Percentiles rank a stretch among this genome's conserved stretches.
These are phyloP conservation scores for Tulasnella sp. DNA, from an alignment of 768 basidiomycete genomes.

Conservation along the genomic window DNA sequence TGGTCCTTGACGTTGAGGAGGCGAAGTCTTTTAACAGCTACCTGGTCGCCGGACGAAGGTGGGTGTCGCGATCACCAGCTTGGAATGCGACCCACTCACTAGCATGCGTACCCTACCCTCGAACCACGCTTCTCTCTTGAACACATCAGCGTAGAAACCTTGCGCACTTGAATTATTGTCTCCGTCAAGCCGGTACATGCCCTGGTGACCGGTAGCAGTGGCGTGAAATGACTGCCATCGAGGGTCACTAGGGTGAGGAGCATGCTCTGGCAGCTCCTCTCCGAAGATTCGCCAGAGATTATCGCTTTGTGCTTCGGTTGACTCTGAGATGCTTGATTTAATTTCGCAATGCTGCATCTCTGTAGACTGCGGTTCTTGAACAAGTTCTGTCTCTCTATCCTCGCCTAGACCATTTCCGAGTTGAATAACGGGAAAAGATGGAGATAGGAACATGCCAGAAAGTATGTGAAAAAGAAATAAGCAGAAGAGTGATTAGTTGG, in stretches of 20 bases:
- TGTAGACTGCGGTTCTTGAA: too few species aligned
- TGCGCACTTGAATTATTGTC: background rate
- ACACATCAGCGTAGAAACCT: background rate
- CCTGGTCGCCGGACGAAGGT: background rate
- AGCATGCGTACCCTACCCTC: background rate
- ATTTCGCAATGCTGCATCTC: too few species aligned
- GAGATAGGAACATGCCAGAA: too few species aligned
- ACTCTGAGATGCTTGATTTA: too few species aligned
- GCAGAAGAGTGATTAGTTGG: too few species aligned
- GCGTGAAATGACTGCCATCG: background rate
- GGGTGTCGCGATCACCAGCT: background rate
- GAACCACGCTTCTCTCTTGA: background rate
- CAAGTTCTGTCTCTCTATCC: too few species aligned
- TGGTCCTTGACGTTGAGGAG: background rate
- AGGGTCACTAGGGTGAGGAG: background rate
- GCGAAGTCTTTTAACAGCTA: conserved; percentile 7
- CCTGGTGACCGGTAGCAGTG: background rate
- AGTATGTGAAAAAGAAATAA: too few species aligned
- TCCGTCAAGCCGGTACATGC: background rate
- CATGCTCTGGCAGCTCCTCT: background rate
- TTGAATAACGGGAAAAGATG: too few species aligned
- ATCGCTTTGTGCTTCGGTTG: too few species aligned
- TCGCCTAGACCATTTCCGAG: too few species aligned
- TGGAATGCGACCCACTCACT: background rate
- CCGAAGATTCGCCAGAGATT: background rate